phyloP scores from a whole-genome alignment of 805 yeast species.

The Kazachstania bromeliacearum region DNA sequence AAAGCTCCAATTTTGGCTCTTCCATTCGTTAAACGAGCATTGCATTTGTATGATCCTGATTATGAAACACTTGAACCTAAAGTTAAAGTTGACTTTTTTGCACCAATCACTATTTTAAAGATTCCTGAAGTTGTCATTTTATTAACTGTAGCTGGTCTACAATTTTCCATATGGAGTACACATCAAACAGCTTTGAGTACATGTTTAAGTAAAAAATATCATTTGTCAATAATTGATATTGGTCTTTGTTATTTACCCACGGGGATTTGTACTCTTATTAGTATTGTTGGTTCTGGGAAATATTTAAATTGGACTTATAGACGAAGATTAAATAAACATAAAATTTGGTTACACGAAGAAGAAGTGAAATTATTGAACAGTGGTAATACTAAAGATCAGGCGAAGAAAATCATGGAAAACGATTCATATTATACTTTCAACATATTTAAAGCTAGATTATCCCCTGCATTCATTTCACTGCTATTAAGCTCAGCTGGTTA shows the following conservation, averaged over 20 bases:
- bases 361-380: constrained; percentile 11
- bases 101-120: constrained; percentile 37
- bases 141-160: constrained; percentile 49
- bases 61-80: constrained; percentile 21
- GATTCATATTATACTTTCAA: constrained; percentile 37
- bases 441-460: constrained; percentile 45
- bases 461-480: constrained; percentile 38
- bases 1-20: constrained; percentile 36
- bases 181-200: constrained; percentile 57
- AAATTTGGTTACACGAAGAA: constrained; percentile 15
- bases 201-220: constrained; percentile 41
- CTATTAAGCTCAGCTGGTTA: constrained; percentile 32
- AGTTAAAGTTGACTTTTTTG: constrained; percentile 22
- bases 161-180: constrained; percentile 63
- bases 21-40: constrained; percentile 13
- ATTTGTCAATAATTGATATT: constrained; percentile 43
- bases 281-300: constrained; percentile 51
- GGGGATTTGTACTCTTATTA: constrained; percentile 55
- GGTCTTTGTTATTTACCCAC: constrained; percentile 69
- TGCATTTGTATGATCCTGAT: constrained; percentile 28
- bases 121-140: constrained; percentile 38
- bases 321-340: constrained; percentile 13
- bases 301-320: constrained; percentile 39
- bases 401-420: constrained; percentile 13
- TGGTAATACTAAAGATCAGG: constrained; percentile 12